Base-by-base conservation (phyloP, 129 eudicot genomes). In the Centella asiatica region DNA sequence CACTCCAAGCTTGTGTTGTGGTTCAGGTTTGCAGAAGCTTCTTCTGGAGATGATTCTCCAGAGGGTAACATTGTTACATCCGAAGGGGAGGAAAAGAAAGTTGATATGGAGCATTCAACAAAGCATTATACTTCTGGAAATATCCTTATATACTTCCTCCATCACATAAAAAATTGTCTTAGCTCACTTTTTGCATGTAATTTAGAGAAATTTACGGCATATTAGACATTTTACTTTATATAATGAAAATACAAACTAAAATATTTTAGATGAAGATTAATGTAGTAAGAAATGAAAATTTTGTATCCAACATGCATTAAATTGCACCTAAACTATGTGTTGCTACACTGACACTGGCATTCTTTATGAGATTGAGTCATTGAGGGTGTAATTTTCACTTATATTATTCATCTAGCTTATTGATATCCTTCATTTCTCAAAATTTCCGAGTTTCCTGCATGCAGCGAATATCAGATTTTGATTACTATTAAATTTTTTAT, bases 21-120 rank as follows among this genome's bases (percentile, higher is more conserved):
- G 23, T 62, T 65, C 75, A 90, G 95, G 67, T 83, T 83, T 79
- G 80, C 80, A 62, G 97, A 83, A 81, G 74, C 73, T 69, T 90
- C 95, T 48, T 89, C 95, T 57, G 95, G 76, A 58, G 95, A 83
- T 59, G 93, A 89, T 72, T 69, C 79, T 59, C 72, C 59, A 74
- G 85, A 78, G 17, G 62, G 29, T 24, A 72, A 46, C 14, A 49
- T 65, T 14, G 85, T 70, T 49, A 69, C 78, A 22, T 77, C 80
- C 58, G 85, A 69, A 17, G 84, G 62, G 49, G 88, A 76, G 78
- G 82, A 83, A 37, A 75, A 67, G 10, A 75, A 61, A 74, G 74
- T 61, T 62, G 84, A 61, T 66, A 9, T 18, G 27, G 70, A 55
- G 48, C 52, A 32, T 57, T 25, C 53, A 24, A 60, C 65, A 27